Evolutionary conservation across 2,329 filamentous ascomycete species (phyloP), one percentile per base, ranked within the genome.

Genomic region (Orbilia javanica): DNA sequence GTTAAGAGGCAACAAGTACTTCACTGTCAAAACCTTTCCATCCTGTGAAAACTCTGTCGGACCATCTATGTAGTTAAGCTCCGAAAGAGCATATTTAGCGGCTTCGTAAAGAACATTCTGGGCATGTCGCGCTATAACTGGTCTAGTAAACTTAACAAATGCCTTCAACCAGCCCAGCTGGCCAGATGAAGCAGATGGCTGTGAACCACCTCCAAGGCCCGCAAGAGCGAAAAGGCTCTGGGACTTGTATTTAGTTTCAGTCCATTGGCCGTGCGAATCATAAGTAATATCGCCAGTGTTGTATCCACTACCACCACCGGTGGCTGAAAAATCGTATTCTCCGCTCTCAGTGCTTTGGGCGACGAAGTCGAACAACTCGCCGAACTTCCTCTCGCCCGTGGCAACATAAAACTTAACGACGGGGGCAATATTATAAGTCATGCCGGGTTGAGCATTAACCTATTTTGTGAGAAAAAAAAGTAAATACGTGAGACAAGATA

Each of bases 381-480:
- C 62, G 11, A 11, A 18, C n/a, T 36, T 48, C 3, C 18, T 20
- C 25, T 65, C 62, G 6, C 62, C 62, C 0, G 46, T 25, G 18
- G 20, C 25, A n/a, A 65, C 62, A 36, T 65, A 65, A 36, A 65
- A 65, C 8, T 29, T 46, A 34, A 52, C 42, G 3, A 65, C 62
- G 10, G 62, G 62, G 5, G 62, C 20, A 20, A 65, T 65, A 31
- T 65, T 52, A 36, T 65, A 65, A 34, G 8, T 65, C 44, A 65
- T 31, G 3, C 25, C 62, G 1, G 62, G 62, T 29, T 52, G 15
- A 11, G 62, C 62, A 8, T 65, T 27, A 20, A 65, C 15, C 62
- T 65, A 8, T 50, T 20, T 15, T 13, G 20, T 34, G 1, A 3
- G 27, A 25, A 29, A 29, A 13, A 3, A 50, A 25, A 46, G 18